phyloP scores from a whole-genome alignment of 805 yeast genomes.

The Allodekkera sacchari region DNA sequence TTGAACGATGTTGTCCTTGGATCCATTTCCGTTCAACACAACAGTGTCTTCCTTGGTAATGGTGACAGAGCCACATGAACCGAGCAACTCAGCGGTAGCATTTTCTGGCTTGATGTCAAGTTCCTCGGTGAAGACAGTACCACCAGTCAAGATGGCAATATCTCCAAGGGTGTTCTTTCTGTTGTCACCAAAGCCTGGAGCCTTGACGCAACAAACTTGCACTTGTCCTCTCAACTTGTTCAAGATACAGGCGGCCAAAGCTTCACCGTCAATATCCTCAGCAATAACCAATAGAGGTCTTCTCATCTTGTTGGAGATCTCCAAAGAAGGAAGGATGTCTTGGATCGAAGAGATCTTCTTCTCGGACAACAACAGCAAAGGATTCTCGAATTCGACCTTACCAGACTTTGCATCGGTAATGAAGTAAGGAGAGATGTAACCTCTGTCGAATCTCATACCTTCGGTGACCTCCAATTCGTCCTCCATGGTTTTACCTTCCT shows the following conservation, averaged over 20 bases:
- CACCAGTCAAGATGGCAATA: constrained; percentile 90
- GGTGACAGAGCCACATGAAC: constrained; percentile 85
- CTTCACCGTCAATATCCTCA: constrained; percentile 97
- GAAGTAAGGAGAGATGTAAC: constrained; percentile 94
- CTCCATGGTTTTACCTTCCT: constrained; percentile 93
- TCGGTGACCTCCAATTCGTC: constrained; percentile 96
- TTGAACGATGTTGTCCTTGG: constrained; percentile 67
- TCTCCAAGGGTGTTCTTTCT: constrained; percentile 94
- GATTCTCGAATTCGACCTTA: constrained; percentile 93
- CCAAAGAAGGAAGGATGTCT: constrained; percentile 88
- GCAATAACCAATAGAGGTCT: constrained; percentile 91
- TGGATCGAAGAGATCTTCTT: constrained; percentile 86
- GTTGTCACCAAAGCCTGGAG: constrained; percentile 99
- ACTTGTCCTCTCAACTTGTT: constrained; percentile 98
- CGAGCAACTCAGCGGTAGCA: constrained; percentile 83
- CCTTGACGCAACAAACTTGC: constrained; percentile 94
- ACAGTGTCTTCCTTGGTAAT: constrained; percentile 95
- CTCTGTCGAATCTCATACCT: constrained; percentile 98
- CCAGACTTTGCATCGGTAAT: constrained; percentile 88
- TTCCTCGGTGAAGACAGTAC: constrained; percentile 88
- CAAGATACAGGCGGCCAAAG: constrained; percentile 93
- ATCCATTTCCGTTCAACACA: constrained; percentile 85
- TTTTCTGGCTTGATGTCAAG: constrained; percentile 92
- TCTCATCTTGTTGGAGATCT: constrained; percentile 85
- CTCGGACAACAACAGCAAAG: constrained; percentile 80